phyloP scores from a whole-genome alignment of 306 rosid genomes.

The Prinsepia uniflora region DNA sequence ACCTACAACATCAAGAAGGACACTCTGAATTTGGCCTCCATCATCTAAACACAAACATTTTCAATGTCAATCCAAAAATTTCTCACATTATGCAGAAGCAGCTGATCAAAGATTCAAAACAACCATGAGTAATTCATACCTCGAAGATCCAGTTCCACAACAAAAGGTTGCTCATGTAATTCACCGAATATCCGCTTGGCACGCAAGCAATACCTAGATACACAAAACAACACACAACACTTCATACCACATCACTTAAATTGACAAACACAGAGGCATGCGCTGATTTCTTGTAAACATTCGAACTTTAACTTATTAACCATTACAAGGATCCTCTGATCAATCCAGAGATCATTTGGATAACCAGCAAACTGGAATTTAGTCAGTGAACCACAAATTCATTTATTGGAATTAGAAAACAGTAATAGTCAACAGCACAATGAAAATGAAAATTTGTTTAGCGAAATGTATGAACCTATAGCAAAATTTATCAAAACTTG shows the following conservation, averaged over 20 bases:
- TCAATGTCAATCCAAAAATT: conserved; percentile 3
- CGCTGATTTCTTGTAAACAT: not conserved
- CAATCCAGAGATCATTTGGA: no score
- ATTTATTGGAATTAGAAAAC: not conserved
- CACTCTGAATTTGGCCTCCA: conserved; percentile 67
- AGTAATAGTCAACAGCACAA: not conserved
- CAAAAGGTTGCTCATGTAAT: conserved; percentile 62
- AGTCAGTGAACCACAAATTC: not conserved
- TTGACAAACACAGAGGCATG: not conserved
- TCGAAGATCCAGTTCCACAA: conserved; percentile 85
- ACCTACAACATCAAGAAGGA: conserved; percentile 72
- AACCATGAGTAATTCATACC: conserved; percentile 33
- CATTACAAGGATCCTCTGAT: not conserved
- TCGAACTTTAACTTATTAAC: not conserved
- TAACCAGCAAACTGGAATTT: not conserved
- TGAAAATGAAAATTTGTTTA: not conserved
- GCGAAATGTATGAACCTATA: not conserved
- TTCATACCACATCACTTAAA: conserved; percentile 3
- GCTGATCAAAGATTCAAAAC: not conserved
- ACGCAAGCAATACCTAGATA: conserved; percentile 63
- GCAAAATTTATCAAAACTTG: not conserved
- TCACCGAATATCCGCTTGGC: conserved; percentile 70
- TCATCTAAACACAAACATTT: conserved; percentile 48
- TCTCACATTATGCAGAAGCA: not conserved
- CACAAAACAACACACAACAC: not conserved